Conservation (phyloP, 192 early-diverging fungal genomes). For the Podila horticola region DNA sequence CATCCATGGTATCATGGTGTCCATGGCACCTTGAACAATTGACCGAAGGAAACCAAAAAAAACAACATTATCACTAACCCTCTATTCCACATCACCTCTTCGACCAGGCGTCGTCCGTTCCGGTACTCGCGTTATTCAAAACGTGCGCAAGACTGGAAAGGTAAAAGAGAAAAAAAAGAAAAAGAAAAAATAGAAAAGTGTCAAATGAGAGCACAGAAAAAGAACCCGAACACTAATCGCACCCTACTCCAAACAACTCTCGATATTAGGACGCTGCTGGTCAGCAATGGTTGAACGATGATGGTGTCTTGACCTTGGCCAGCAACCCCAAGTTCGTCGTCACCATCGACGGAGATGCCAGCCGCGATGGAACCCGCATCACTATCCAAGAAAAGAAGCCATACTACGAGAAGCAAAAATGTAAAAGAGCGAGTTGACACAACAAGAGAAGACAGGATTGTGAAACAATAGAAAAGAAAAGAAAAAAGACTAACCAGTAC, state of each 20-base stretch:
- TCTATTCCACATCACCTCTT: background rate
- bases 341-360: conserved; percentile 44
- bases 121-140: conserved; percentile 46
- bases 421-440: conserved; percentile 4
- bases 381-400: conserved; percentile 51
- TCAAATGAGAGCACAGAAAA: background rate
- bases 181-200: background rate
- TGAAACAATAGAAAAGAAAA: too few species aligned
- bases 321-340: conserved; percentile 50
- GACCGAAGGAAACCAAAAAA: too few species aligned
- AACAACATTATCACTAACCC: background rate
- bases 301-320: conserved; percentile 45
- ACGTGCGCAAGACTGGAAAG: conserved; percentile 52
- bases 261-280: conserved; percentile 34
- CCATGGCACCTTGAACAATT: background rate
- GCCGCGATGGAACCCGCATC: conserved; percentile 40
- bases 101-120: conserved; percentile 29
- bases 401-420: conserved; percentile 51
- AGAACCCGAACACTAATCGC: background rate
- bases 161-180: conserved; percentile 9
- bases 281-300: conserved; percentile 51
- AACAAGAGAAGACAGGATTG: background rate
- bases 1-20: background rate
- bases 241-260: background rate
- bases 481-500: background rate